Conservation (phyloP, 495 filamentous ascomycete genomes). For the Xylaria acuta region DNA sequence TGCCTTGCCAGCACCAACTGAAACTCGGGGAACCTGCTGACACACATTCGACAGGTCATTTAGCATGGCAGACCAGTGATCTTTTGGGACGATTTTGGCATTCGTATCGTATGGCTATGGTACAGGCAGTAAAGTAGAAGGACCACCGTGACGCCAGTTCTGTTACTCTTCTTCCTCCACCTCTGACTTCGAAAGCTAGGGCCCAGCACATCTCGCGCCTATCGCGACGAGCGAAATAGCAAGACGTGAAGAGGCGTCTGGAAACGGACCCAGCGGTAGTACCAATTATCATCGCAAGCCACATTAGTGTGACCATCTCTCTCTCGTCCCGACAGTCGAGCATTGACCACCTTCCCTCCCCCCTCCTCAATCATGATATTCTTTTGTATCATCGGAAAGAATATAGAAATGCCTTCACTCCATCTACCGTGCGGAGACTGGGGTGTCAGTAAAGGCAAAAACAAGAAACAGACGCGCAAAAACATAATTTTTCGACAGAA, state of each 20-base stretch:
- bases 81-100: slow-evolving; percentile 41
- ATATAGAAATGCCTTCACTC: slow-evolving; percentile 37
- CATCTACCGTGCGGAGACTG: slow-evolving; percentile 37
- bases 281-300: slow-evolving; percentile 22
- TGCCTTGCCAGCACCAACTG: not conserved
- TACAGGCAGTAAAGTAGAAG: slow-evolving; percentile 42
- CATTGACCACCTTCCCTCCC: slow-evolving; percentile 26
- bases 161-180: slow-evolving; percentile 38
- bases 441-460: slow-evolving; percentile 37
- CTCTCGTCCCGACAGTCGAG: slow-evolving; percentile 28
- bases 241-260: not conserved
- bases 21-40: not conserved
- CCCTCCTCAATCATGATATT: slow-evolving; percentile 32
- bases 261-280: slow-evolving; percentile 5
- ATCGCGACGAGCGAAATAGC: not conserved
- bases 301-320: slow-evolving; percentile 3
- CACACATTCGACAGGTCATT: not conserved
- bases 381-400: slow-evolving; percentile 37
- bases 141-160: slow-evolving; percentile 37
- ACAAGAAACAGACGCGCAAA: slow-evolving; percentile 37
- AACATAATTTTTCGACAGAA: slow-evolving; percentile 37
- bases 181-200: slow-evolving; percentile 24
- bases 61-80: slow-evolving; percentile 11
- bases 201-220: slow-evolving; percentile 15
- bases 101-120: slow-evolving; percentile 46